Conservation (phyloP, 345 rosid species). For the Iberis pinnata region DNA sequence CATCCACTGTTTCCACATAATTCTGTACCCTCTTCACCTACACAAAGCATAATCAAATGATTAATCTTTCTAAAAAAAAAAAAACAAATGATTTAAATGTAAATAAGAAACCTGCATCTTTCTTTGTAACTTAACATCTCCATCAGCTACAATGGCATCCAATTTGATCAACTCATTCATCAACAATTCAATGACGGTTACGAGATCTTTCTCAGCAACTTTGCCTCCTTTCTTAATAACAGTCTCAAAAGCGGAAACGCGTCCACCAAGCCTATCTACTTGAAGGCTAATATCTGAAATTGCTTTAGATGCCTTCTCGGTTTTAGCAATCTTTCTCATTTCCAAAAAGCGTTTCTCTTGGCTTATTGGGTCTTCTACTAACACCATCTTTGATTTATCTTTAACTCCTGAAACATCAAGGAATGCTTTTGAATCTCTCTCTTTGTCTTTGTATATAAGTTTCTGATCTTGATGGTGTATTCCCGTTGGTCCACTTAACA, state of each 20-base stretch:
- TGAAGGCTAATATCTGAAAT: slow-evolving; percentile 85
- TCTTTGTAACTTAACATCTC: slow-evolving; percentile 88
- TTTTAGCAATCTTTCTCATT: slow-evolving; percentile 72
- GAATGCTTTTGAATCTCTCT: slow-evolving; percentile 83
- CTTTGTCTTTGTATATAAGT: slow-evolving; percentile 81
- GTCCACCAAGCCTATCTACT: slow-evolving; percentile 80
- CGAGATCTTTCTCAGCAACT: slow-evolving; percentile 62
- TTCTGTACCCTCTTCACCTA: slow-evolving; percentile 92
- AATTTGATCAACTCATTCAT: slow-evolving; percentile 90
- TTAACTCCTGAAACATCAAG: slow-evolving; percentile 85
- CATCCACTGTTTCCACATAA: slow-evolving; percentile 80
- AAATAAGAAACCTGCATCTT: slow-evolving; percentile 74
- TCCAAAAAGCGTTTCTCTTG: slow-evolving; percentile 81
- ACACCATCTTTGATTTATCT: slow-evolving; percentile 84
- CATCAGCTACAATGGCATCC: slow-evolving; percentile 80
- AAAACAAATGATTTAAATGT: no score
- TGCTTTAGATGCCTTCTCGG: slow-evolving; percentile 85
- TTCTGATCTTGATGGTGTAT: slow-evolving; percentile 91
- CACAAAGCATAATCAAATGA: slow-evolving; percentile 17
- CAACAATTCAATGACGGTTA: slow-evolving; percentile 61
- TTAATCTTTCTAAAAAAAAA: no score
- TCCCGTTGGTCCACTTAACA: slow-evolving; percentile 83
- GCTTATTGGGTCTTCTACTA: slow-evolving; percentile 76
- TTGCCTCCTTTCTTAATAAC: slow-evolving; percentile 67
- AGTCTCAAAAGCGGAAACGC: slow-evolving; percentile 76